Percentiles rank a stretch among this genome's conserved stretches.
These are phyloP conservation scores for Penicillium bovifimosum DNA, from an alignment of 495 filamentous ascomycete genomes.

Conservation along the genomic window DNA sequence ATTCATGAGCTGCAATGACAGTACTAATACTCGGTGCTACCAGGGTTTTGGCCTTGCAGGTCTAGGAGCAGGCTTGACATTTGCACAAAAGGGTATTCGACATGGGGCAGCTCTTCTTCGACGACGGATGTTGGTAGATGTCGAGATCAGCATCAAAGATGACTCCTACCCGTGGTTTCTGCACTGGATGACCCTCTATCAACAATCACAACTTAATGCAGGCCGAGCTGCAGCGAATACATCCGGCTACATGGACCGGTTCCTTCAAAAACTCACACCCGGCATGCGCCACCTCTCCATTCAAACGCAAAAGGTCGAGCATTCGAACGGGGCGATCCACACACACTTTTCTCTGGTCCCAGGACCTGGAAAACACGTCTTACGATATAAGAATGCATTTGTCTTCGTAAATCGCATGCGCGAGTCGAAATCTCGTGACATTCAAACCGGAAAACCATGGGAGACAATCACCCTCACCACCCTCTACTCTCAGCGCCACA, in stretches of 20 bases:
- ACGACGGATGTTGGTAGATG: constrained; percentile 82
- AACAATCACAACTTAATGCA: constrained; percentile 48
- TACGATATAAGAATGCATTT: constrained; percentile 80
- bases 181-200: constrained; percentile 85
- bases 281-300: constrained; percentile 63
- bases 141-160: constrained; percentile 91
- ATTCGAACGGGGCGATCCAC: constrained; percentile 58
- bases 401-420: constrained; percentile 82
- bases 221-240: constrained; percentile 33
- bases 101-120: constrained; percentile 65
- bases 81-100: constrained; percentile 67
- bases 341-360: constrained; percentile 86
- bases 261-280: constrained; percentile 55
- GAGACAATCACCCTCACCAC: constrained; percentile 92
- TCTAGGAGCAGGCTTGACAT: constrained; percentile 68
- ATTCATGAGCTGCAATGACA: background rate
- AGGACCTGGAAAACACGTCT: constrained; percentile 78
- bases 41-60: constrained; percentile 82
- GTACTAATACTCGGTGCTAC: background rate
- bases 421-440: constrained; percentile 61
- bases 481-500: constrained; percentile 75
- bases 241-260: constrained; percentile 43
- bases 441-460: constrained; percentile 80
- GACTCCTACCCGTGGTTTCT: constrained; percentile 92
- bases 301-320: constrained; percentile 56